Percentiles rank a stretch among this genome's conserved stretches.
Evolutionary conservation across 2,329 filamentous ascomycete species (phyloP).

Genomic region (Curvularia sp.): DNA sequence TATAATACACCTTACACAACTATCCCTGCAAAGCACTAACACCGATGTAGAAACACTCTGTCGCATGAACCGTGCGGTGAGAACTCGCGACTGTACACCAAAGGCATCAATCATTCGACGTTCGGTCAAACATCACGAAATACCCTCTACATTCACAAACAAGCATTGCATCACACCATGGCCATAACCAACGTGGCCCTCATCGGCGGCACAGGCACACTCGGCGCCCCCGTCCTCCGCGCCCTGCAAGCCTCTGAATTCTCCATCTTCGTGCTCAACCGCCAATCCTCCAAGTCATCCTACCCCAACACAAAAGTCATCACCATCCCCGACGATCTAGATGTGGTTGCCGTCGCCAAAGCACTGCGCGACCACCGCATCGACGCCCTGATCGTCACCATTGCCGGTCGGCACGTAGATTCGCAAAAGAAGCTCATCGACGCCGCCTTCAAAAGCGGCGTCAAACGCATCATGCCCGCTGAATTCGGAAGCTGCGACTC

Average conservation of each 20-base stretch:
- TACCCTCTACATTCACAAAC: background rate
- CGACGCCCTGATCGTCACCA: slow-evolving; percentile 59
- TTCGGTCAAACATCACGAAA: background rate
- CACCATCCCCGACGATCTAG: slow-evolving; percentile 50
- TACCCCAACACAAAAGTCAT: slow-evolving; percentile 55
- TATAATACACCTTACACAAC: too few species aligned
- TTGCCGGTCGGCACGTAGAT: slow-evolving; percentile 55
- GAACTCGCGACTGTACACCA: too few species aligned
- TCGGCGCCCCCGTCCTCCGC: slow-evolving; percentile 45
- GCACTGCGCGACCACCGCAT: slow-evolving; percentile 56
- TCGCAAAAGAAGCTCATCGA: slow-evolving; percentile 63
- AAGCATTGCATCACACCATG: slow-evolving; percentile 18
- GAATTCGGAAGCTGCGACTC: slow-evolving; percentile 63
- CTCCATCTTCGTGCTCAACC: slow-evolving; percentile 46
- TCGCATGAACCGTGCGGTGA: too few species aligned
- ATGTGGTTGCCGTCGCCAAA: slow-evolving; percentile 43
- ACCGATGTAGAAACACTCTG: too few species aligned
- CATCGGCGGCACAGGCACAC: slow-evolving; percentile 51
- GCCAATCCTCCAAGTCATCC: slow-evolving; percentile 45
- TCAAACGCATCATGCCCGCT: slow-evolving; percentile 67
- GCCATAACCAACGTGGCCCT: slow-evolving; percentile 51
- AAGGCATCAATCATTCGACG: background rate
- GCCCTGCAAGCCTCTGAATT: slow-evolving; percentile 44
- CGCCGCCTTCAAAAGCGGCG: slow-evolving; percentile 64
- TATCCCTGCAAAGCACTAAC: too few species aligned